Evolutionary conservation across 2,329 filamentous ascomycete genomes (phyloP), one percentile per base, ranked within the genome.

Genomic region (Phialocephala sp.): DNA sequence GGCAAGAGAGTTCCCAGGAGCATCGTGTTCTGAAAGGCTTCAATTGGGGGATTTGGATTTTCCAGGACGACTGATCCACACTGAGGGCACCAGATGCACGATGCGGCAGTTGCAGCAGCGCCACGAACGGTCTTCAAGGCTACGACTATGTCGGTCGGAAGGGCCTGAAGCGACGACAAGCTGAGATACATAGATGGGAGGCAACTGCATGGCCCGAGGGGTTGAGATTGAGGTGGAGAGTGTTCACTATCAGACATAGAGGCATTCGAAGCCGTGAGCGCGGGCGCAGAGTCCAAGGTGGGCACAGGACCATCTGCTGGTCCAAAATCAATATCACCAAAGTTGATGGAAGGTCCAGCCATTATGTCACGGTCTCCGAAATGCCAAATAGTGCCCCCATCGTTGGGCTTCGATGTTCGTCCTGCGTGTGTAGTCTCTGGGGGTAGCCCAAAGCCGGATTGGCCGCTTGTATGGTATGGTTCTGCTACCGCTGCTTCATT

Each of bases 21-120:
- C 85, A 88, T 88, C 59, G 84, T 79, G 72, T 82, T 87, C 73
- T 89, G 87, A 67, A 86, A 84, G 36, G 79, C 71, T 60, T 84
- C 81, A 59, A 87, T 80, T 24, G 81, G 78, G 1, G 79, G 77
- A 0, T 77, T 74, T 36, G 75, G 68, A 6, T 81, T 78, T 8
- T 77, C 72, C 18, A 79, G 55, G 37, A 79, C 63, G 39, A 78
- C 75, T 27, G 78, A 76, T 59, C 80, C 81, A 76, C 87, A 89
- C 18, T 75, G 69, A 1, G 78, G 72, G 72, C 87, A 89, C 68
- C 80, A 78, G 59, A 87, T 80, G 20, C 82, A 80, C 43, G 84
- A 77, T 73, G 87, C 82, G 1, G 73, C 74, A 35, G 71, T 72
- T 37, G 45, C 59, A 59, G 71, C 69, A 18, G 75, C 74, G 14